These are phyloP conservation scores for Linanthus parryae DNA, from an alignment of 148 eudicot genomes.

Conservation along the genomic window DNA sequence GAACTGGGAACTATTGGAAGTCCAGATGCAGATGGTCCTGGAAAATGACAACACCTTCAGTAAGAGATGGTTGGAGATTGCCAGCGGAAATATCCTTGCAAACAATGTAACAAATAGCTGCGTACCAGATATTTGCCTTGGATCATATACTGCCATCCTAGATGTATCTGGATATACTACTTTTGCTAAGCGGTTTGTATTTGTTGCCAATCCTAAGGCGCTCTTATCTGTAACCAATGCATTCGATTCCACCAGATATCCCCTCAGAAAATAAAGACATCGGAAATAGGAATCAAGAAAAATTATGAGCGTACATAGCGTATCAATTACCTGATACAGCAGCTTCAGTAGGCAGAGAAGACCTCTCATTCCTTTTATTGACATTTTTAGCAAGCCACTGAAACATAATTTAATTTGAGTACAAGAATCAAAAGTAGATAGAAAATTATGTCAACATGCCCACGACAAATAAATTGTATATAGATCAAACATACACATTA, in stretches of 20 bases:
- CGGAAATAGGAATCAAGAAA: too few relatives aligned
- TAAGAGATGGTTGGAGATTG: neutral
- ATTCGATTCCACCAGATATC: constrained; percentile 5
- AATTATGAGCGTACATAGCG: too few relatives aligned
- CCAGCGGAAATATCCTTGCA: neutral
- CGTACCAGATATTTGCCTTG: constrained; percentile 71
- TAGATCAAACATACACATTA: too few relatives aligned
- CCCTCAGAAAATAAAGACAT: neutral
- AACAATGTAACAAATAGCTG: neutral
- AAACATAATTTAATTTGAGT: constrained; percentile 8
- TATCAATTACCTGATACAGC: constrained; percentile 36
- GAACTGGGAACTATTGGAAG: constrained; percentile 30
- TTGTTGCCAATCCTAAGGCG: constrained; percentile 33
- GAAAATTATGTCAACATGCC: neutral
- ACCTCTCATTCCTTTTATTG: constrained; percentile 60
- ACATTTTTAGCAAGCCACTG: constrained; percentile 84
- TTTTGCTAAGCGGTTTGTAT: constrained; percentile 35
- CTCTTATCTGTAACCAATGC: constrained; percentile 46
- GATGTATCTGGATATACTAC: constrained; percentile 72
- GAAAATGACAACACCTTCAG: constrained; percentile 24
- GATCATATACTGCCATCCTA: constrained; percentile 72
- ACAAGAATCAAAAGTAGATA: neutral
- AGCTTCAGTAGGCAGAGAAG: constrained; percentile 42
- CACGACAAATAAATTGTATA: too few relatives aligned
- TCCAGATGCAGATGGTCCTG: constrained; percentile 38